Conservation (phyloP, 768 basidiomycete genomes). For the Mycena latifolia region DNA sequence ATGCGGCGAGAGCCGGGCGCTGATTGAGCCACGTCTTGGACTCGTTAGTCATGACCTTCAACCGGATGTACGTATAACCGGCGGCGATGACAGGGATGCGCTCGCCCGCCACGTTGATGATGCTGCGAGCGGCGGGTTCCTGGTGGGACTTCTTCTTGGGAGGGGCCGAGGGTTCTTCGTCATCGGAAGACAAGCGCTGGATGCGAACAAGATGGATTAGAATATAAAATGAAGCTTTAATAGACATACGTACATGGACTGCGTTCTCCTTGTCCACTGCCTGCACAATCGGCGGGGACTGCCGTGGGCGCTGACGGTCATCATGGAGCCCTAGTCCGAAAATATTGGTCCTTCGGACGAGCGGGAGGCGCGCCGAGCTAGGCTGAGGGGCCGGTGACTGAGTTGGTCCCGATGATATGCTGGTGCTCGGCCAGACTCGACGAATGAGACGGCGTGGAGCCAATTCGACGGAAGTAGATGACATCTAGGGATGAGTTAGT, state of each 20-base stretch:
- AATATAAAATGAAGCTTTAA: too few relatives aligned
- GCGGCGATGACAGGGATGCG: constrained; percentile 1
- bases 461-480: background rate
- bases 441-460: background rate
- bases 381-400: background rate
- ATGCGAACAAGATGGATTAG: background rate
- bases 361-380: background rate
- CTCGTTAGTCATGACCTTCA: background rate
- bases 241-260: constrained; percentile 1
- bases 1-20: background rate
- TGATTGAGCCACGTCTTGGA: background rate
- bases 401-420: background rate
- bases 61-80: background rate
- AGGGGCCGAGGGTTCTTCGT: background rate
- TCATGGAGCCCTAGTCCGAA: constrained; percentile 12
- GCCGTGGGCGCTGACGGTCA: constrained; percentile 12
- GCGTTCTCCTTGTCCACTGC: background rate
- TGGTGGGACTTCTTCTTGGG: constrained; percentile 15
- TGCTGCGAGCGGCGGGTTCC: constrained; percentile 12
- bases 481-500: too few relatives aligned
- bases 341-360: background rate
- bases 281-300: background rate
- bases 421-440: background rate
- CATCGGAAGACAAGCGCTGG: background rate
- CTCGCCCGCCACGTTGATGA: background rate